Conservation (phyloP, 148 eudicot species). For the Silene latifolia region DNA sequence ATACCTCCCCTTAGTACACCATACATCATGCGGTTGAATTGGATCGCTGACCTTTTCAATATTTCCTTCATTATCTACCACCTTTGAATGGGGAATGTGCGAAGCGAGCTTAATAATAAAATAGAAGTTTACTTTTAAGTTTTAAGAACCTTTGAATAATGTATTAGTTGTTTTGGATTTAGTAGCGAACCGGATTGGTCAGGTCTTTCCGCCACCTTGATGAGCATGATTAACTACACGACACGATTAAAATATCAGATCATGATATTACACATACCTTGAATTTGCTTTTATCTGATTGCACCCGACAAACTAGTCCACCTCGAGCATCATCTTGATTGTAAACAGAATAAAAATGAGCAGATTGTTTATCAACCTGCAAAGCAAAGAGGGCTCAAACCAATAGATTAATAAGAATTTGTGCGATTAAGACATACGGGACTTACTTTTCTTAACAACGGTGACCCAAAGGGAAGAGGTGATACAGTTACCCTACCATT, state of each 20-base stretch:
- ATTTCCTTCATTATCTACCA: too few relatives aligned
- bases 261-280: conserved; percentile 51
- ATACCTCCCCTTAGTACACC: too few relatives aligned
- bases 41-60: too few relatives aligned
- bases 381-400: conserved; percentile 5
- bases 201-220: too few relatives aligned
- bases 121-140: too few relatives aligned
- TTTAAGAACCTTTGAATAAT: too few relatives aligned
- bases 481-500: conserved; percentile 60
- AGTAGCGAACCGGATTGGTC: too few relatives aligned
- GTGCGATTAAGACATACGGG: conserved; percentile 12
- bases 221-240: not conserved
- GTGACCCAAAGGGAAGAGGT: conserved; percentile 79
- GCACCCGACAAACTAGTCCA: conserved; percentile 83
- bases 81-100: too few relatives aligned
- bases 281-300: conserved; percentile 90
- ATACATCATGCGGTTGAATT: too few relatives aligned
- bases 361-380: conserved; percentile 92
- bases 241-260: not conserved
- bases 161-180: too few relatives aligned
- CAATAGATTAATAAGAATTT: conserved; percentile 2
- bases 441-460: conserved; percentile 66
- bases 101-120: too few relatives aligned
- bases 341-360: conserved; percentile 89
- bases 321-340: conserved; percentile 65